Evolutionary conservation across 345 rosid genomes (phyloP), one percentile per base, ranked within the genome.

Genomic region (Pistacia vera): DNA sequence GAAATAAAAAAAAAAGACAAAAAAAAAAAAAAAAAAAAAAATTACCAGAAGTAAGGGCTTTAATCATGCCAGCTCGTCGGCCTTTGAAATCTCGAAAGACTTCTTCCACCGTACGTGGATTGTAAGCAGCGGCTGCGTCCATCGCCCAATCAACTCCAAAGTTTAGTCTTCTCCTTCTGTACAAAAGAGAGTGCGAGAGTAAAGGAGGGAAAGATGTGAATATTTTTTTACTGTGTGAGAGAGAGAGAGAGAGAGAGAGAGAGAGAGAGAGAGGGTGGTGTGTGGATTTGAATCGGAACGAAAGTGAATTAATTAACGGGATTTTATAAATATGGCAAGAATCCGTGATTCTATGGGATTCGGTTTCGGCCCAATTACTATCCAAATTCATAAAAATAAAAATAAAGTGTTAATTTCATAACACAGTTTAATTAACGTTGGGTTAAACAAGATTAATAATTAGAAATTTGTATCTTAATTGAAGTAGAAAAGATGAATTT

Each of bases 41-140:
- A 59, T 44, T 75, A 88, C 96, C 97, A 22, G 83, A 64, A 55
- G 93, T 91, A 71, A 91, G 89, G 75, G 97, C 97, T 76, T 83
- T 90, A 83, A 89, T 86, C 86, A 91, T 80, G 81, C 87, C 93
- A 68, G 87, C 85, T 75, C 93, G 80, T 30, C 97, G 91, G 8
- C 97, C 97, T 68, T 87, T 90, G 79, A 88, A 91, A 85, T 91
- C 93, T 78, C 81, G 83, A 60, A 84, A 88, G 4, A 91, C 93
- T 48, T 91, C 93, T 75, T 88, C 93, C 66, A 91, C 92, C 36
- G 96, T 91, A 62, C 90, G 95, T 41, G 93, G 92, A 52, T 87
- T 89, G 83, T 89, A 89, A 44, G 76, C 79, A 66, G 80, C 95
- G 58, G 81, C 84, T 17, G 79, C 87, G 82, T 86, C 90, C 93